phyloP scores from a whole-genome alignment of 1,284 basidiomycete genomes.

The Ustilago hordei region DNA sequence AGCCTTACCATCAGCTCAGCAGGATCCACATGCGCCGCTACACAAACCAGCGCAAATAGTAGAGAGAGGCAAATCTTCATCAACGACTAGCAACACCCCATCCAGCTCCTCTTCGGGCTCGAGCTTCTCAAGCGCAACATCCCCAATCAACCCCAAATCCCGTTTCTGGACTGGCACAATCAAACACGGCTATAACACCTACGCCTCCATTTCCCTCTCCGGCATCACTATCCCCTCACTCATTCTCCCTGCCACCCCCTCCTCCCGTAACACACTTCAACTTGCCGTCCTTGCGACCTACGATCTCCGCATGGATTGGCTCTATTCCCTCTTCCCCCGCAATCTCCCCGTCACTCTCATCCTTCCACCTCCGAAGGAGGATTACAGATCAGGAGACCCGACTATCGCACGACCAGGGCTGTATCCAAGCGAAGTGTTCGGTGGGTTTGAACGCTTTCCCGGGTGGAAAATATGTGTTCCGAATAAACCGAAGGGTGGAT shows the following conservation, averaged over 20 bases:
- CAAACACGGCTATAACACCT: slow-evolving; percentile 59
- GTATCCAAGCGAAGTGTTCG: slow-evolving; percentile 41
- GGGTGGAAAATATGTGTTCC: slow-evolving; percentile 59
- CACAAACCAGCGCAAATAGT: neutral
- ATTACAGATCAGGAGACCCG: slow-evolving; percentile 27
- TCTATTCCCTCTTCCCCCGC: slow-evolving; percentile 53
- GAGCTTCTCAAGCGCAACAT: slow-evolving; percentile 14
- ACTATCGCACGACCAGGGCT: slow-evolving; percentile 40
- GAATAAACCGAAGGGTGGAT: slow-evolving; percentile 44
- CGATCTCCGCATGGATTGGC: slow-evolving; percentile 63
- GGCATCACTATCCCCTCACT: slow-evolving; percentile 49
- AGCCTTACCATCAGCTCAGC: no score
- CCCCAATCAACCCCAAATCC: slow-evolving; percentile 34
- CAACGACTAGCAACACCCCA: neutral
- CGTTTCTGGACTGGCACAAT: slow-evolving; percentile 63
- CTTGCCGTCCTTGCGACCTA: slow-evolving; percentile 60
- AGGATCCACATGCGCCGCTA: neutral
- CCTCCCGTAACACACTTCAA: slow-evolving; percentile 37
- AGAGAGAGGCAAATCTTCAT: neutral
- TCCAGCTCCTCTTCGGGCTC: neutral
- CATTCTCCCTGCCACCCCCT: slow-evolving; percentile 52
- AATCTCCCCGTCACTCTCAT: slow-evolving; percentile 56
- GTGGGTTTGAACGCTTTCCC: slow-evolving; percentile 24
- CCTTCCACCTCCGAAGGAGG: slow-evolving; percentile 47
- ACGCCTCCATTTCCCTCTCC: slow-evolving; percentile 16